These are phyloP conservation scores for Maudiozyma barnettii DNA, from an alignment of 805 yeast species.

Conservation along the genomic window DNA sequence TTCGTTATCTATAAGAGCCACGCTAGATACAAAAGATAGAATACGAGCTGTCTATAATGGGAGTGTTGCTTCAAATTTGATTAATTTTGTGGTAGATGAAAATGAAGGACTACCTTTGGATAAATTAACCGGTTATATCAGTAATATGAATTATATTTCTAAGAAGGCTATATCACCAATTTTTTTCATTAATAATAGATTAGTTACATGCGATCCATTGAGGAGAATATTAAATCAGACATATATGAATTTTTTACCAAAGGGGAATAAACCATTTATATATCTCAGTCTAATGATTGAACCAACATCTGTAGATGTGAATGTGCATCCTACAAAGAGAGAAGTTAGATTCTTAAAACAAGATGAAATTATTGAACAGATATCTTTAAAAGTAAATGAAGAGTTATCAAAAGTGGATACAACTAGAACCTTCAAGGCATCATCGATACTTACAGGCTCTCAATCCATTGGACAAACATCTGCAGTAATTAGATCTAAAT, in stretches of 20 bases:
- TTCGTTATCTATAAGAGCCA: conserved; percentile 49
- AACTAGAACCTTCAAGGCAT: conserved; percentile 60
- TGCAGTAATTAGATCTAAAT: not conserved
- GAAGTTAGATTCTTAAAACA: conserved; percentile 83
- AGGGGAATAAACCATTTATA: conserved; percentile 66
- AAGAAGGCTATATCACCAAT: conserved; percentile 64
- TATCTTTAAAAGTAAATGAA: conserved; percentile 42
- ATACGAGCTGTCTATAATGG: conserved; percentile 68
- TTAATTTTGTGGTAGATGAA: conserved; percentile 35
- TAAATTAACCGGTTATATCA: conserved; percentile 48
- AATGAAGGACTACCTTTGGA: conserved; percentile 39
- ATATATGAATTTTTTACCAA: conserved; percentile 62
- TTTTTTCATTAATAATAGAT: conserved; percentile 75
- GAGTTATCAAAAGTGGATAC: conserved; percentile 50
- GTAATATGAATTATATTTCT: conserved; percentile 59
- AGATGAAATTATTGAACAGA: conserved; percentile 66
- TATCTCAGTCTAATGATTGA: conserved; percentile 61
- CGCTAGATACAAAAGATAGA: conserved; percentile 48
- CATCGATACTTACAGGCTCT: conserved; percentile 38
- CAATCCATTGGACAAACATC: conserved; percentile 2
- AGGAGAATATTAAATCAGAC: conserved; percentile 55
- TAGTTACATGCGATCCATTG: conserved; percentile 76
- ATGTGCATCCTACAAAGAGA: conserved; percentile 90
- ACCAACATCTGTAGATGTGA: conserved; percentile 76
- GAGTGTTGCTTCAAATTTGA: conserved; percentile 52